Conservation (phyloP, 495 filamentous ascomycete species). For the Aspergillus heteromorphus region DNA sequence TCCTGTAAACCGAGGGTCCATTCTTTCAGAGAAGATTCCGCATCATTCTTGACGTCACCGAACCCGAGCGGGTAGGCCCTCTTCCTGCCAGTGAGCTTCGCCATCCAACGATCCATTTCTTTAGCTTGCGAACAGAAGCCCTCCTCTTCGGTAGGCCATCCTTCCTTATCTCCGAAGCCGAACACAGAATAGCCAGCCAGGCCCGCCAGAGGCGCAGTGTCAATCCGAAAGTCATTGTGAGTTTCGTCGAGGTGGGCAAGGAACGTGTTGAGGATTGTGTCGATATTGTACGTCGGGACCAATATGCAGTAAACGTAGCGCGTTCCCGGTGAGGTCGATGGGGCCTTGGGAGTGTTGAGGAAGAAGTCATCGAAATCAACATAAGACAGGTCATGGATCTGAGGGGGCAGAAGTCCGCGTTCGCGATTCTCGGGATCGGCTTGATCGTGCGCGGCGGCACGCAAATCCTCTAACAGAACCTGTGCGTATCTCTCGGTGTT, state of each 20-base stretch:
- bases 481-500: conserved; percentile 67
- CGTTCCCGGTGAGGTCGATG: conserved; percentile 44
- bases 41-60: conserved; percentile 76
- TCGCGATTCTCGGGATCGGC: conserved; percentile 26
- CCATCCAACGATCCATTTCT: conserved; percentile 91
- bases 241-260: conserved; percentile 81
- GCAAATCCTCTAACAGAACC: conserved; percentile 49
- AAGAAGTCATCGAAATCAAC: conserved; percentile 92
- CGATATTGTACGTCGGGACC: conserved; percentile 86
- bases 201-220: conserved; percentile 72
- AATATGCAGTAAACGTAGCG: conserved; percentile 78
- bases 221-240: conserved; percentile 92
- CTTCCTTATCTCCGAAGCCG: conserved; percentile 84
- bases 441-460: conserved; percentile 25
- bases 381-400: conserved; percentile 74
- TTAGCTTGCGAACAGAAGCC: conserved; percentile 89
- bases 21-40: conserved; percentile 57
- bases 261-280: conserved; percentile 77
- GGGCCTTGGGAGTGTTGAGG: conserved; percentile 48
- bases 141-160: conserved; percentile 84
- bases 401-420: conserved; percentile 48
- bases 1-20: conserved; percentile 75
- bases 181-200: conserved; percentile 88
- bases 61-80: conserved; percentile 80
- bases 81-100: conserved; percentile 76